A percentile compares a stretch with the other conserved stretches of the same genome.
Evolutionary conservation across 2,329 filamentous ascomycete genomes (phyloP).

Genomic region (Phoma sp.): DNA sequence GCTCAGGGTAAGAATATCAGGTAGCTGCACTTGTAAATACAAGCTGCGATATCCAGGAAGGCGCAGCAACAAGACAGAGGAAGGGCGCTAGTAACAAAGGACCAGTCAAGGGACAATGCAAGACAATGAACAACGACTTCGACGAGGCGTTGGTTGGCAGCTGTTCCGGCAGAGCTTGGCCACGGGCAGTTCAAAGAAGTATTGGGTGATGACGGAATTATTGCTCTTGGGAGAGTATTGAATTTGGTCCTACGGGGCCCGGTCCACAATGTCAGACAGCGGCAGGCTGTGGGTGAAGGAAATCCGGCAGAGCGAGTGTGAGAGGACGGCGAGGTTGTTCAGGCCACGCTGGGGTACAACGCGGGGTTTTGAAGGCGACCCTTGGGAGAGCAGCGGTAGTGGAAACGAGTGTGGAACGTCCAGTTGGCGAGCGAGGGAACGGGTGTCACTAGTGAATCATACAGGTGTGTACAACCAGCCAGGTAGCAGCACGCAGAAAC

Average conservation of each 20-base stretch:
- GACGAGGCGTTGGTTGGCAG: background rate
- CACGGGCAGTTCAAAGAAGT: slow-evolving; percentile 4
- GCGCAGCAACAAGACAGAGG: slow-evolving; percentile 15
- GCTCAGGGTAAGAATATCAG: slow-evolving; percentile 28
- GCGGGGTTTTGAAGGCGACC: slow-evolving; percentile 27
- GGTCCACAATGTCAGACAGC: slow-evolving; percentile 14
- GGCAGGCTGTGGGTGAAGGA: slow-evolving; percentile 8
- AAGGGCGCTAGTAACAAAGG: slow-evolving; percentile 22
- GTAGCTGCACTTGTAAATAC: slow-evolving; percentile 17
- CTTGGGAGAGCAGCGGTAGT: slow-evolving; percentile 27
- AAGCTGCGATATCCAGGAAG: slow-evolving; percentile 22
- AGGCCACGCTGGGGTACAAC: slow-evolving; percentile 21
- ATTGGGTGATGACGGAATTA: background rate
- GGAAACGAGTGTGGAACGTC: slow-evolving; percentile 43
- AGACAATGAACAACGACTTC: background rate
- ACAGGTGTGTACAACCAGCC: slow-evolving; percentile 11
- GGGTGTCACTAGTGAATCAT: slow-evolving; percentile 31
- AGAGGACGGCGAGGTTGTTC: slow-evolving; percentile 17
- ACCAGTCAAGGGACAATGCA: slow-evolving; percentile 21
- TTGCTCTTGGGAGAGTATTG: background rate
- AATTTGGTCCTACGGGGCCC: slow-evolving; percentile 8
- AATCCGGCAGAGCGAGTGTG: slow-evolving; percentile 23
- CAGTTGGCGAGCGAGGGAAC: slow-evolving; percentile 30
- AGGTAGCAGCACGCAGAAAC: slow-evolving; percentile 18
- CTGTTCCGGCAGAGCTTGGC: slow-evolving; percentile 2